Base-by-base conservation (phyloP, 345 rosid genomes). In the Pugionium cornutum region DNA sequence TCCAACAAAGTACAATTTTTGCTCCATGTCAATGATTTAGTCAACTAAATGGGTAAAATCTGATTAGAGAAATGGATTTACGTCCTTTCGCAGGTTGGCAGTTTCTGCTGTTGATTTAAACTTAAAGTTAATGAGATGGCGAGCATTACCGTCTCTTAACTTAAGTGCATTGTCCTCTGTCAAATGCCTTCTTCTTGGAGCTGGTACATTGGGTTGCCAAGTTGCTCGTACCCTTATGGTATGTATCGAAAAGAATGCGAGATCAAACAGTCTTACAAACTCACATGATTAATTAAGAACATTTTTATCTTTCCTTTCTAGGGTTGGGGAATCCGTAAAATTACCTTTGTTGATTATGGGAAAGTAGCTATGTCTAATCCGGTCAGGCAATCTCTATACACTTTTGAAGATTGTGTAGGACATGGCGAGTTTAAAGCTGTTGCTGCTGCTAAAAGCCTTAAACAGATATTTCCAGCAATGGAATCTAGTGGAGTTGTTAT, bases 121-220 rank as follows among this genome's bases (percentile, higher is more conserved):
- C 84, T 79, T 94, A 56, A 94, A 90, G 80, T 64, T 94, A 67
- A 94, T 94, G 97, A 85, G 91, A 74, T 90, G 99, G 99, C 86
- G 95, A 53, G 97, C 94, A 8, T 73, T 90, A 77, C 99, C 99
- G 4, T 90, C 99, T 63, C 87, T 90, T 47, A 66, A 94, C 77
- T 71, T 94, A 70, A 82, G 84, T 45, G 67, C 79, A 40, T 75
- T 94, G 43, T 82, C 86, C 65, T 79, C 95, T 68, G 68, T 63
- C 4, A 94, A 88, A 82, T 94, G 99, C 77, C 99, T 94, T 78
- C 97, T 94, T 71, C 81, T 94, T 36, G 97, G 99, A 77, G 97
- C 96, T 8, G 97, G 97, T 60, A 90, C 97, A 69, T 85, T 94
- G 58, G 97, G 99, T 43, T 94, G 99, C 76, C 92, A 94, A 78